Evolutionary conservation across 2,329 filamentous ascomycete species (phyloP).

Genomic region (Grosmannia huntii): DNA sequence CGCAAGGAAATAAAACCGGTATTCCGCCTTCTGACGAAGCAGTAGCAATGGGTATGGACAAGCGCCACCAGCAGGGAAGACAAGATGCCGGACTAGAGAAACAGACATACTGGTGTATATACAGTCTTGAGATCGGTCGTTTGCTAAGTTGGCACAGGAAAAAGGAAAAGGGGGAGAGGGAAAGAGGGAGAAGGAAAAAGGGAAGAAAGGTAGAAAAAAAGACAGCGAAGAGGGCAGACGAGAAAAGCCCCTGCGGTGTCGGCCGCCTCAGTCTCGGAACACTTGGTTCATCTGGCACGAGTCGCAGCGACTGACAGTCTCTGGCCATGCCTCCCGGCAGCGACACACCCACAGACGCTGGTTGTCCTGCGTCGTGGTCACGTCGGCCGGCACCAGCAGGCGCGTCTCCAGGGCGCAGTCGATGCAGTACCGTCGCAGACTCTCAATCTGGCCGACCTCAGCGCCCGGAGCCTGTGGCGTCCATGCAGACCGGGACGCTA

Average conservation of each 20-base stretch:
- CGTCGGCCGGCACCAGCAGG: constrained; percentile 6
- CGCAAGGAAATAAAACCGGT: too few relatives aligned
- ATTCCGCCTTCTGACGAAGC: too few relatives aligned
- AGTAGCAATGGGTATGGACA: too few relatives aligned
- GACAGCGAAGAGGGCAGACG: not conserved
- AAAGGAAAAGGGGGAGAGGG: too few relatives aligned
- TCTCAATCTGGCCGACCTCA: constrained; percentile 10
- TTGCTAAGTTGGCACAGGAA: not conserved
- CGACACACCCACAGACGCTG: constrained; percentile 10
- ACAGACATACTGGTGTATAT: too few relatives aligned
- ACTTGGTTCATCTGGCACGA: constrained; percentile 8
- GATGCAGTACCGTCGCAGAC: constrained; percentile 12
- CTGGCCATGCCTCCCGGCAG: constrained; percentile 2
- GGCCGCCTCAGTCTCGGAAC: constrained; percentile 5
- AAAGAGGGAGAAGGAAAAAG: not conserved
- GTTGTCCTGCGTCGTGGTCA: constrained; percentile 1
- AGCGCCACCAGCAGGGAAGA: too few relatives aligned
- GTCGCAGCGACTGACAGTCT: constrained; percentile 2
- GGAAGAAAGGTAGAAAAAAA: not conserved
- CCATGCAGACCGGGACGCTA: not conserved
- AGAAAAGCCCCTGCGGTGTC: too few relatives aligned
- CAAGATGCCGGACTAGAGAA: too few relatives aligned
- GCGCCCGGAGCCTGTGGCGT: constrained; percentile 8
- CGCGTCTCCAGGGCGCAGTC: constrained; percentile 8
- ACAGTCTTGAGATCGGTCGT: too few relatives aligned